Evolutionary conservation across 805 yeast species (phyloP).

Genomic region (Metschnikowia proteae): DNA sequence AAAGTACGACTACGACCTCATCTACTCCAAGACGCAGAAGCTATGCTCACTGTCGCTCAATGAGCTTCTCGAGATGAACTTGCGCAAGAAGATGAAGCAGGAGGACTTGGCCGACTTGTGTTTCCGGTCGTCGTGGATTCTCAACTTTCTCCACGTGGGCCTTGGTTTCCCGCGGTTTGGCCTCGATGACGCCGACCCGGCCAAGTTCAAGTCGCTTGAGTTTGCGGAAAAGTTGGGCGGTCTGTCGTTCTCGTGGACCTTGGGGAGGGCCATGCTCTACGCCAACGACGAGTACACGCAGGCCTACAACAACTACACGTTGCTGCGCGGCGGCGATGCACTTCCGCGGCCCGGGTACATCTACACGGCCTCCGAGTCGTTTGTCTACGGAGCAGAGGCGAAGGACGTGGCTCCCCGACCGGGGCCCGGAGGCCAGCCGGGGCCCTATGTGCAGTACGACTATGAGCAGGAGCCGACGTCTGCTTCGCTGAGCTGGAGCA

Average conservation of each 20-base stretch:
- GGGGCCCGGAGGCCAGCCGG: conserved; percentile 23
- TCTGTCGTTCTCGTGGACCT: conserved; percentile 50
- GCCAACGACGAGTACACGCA: conserved; percentile 51
- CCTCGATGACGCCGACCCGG: conserved; percentile 25
- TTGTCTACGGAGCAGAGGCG: conserved; percentile 53
- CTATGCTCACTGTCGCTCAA: conserved; percentile 45
- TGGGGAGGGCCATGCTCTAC: conserved; percentile 60
- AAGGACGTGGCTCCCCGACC: conserved; percentile 43
- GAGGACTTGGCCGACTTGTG: conserved; percentile 52
- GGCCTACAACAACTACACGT: conserved; percentile 35
- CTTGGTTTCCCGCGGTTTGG: conserved; percentile 55
- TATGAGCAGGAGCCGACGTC: conserved; percentile 26
- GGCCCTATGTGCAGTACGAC: conserved; percentile 24
- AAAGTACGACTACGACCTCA: conserved; percentile 44
- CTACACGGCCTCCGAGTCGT: conserved; percentile 46
- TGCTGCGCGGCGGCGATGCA: conserved; percentile 4
- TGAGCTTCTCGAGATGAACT: conserved; percentile 33
- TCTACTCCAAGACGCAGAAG: conserved; percentile 42
- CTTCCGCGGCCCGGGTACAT: conserved; percentile 43
- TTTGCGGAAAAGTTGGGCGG: conserved; percentile 43
- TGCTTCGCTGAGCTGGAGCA: conserved; percentile 37
- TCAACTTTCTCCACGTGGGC: conserved; percentile 56
- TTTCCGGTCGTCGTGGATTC: conserved; percentile 58
- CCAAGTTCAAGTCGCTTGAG: conserved; percentile 34
- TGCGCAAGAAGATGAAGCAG: conserved; percentile 31